Evolutionary conservation across 202 grass and related monocot genomes (phyloP), one percentile per base, ranked within the genome.

Genomic region (Panicum hallii): DNA sequence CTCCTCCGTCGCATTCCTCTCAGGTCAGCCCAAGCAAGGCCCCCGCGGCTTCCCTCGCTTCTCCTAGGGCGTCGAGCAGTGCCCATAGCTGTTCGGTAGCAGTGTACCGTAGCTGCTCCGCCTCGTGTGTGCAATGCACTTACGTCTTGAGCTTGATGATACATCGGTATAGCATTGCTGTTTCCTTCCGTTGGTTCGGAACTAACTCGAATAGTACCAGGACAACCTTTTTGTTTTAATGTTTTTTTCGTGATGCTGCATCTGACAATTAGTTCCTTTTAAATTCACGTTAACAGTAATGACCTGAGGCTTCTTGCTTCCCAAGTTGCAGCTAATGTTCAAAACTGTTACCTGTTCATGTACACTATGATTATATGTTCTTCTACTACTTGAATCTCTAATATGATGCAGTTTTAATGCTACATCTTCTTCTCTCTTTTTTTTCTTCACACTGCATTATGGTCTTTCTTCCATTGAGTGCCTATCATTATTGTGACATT

Each of bases 1-100:
- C 82, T 94, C 90, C 88, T 75, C 87, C 30, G 84, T 91, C 49
- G 56, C 62, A 15, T 96, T 92, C 85, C 84, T 99, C 74, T 92
- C 93, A 94, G 96, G 96, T 99, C 11, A 17, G 5, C 10, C 4
- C 26, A 63, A n/a, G 52, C 3, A 6, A n/a, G 7, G 11, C 12
- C 13, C 11, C 2, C n/a, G 7, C 22, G 30, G 62, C 30, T 76
- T 22, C 8, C 48, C n/a, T 45, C 38, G 48, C 74, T 26, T 74
- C 52, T 53, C 2, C 8, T 56, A 28, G 5, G 3, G 57, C 28
- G 4, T 74, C 9, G 12, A 30, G 22, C 20, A 30, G 4, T 40
- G 1, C 1, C 19, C 2, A n/a, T 61, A 6, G n/a, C 11, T 16
- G 20, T 12, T 15, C 16, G 11, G 6, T 78, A 16, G 17, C 42